phyloP scores from a whole-genome alignment of 768 basidiomycete genomes.

The Termitomyces sp. region DNA sequence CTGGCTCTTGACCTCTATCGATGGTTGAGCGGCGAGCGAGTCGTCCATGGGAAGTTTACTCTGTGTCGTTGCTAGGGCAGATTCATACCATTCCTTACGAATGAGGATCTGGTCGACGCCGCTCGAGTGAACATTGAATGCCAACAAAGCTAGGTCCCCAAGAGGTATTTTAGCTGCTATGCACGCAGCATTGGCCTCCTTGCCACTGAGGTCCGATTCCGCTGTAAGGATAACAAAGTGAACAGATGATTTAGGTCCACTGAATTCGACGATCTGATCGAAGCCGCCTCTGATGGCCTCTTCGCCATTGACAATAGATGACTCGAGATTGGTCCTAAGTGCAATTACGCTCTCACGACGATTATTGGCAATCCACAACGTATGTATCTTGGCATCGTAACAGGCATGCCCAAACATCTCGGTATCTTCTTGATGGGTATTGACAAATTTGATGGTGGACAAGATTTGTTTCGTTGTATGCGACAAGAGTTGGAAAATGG shows the following conservation, averaged over 20 bases:
- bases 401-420: constrained; percentile 88
- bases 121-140: constrained; percentile 85
- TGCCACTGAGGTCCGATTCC: constrained; percentile 76
- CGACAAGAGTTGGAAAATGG: constrained; percentile 79
- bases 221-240: constrained; percentile 86
- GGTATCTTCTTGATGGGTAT: constrained; percentile 60
- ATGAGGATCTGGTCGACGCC: constrained; percentile 87
- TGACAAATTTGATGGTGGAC: constrained; percentile 76
- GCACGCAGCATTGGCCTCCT: constrained; percentile 80
- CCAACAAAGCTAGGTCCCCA: constrained; percentile 75
- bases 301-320: constrained; percentile 52
- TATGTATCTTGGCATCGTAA: constrained; percentile 82
- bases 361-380: constrained; percentile 84
- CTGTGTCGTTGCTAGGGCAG: constrained; percentile 47
- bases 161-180: constrained; percentile 74
- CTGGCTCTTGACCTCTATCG: constrained; percentile 19
- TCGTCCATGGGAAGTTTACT: constrained; percentile 58
- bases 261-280: constrained; percentile 81
- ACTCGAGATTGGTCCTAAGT: constrained; percentile 66
- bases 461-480: constrained; percentile 65
- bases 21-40: constrained; percentile 22
- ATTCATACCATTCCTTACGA: constrained; percentile 79
- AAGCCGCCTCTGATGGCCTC: constrained; percentile 61
- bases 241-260: constrained; percentile 78
- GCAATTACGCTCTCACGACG: constrained; percentile 82